Evolutionary conservation across 1,284 basidiomycete genomes (phyloP), one percentile per base, ranked within the genome.

Genomic region (Lentinula novae-zelandiae): DNA sequence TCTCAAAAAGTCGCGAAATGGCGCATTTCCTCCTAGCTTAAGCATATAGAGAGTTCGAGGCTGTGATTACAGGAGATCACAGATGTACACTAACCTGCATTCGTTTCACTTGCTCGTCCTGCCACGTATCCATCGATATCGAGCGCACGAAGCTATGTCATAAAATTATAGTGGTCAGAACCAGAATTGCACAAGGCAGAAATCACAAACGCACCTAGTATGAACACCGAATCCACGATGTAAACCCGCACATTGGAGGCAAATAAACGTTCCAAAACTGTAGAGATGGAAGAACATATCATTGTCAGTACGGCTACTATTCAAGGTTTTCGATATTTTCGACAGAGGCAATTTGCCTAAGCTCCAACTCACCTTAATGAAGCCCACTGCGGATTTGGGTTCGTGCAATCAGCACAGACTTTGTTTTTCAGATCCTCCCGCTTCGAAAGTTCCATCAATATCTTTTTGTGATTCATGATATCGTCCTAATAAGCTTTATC

Each of bases 121-220:
- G 90, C 95, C 95, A 97, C 68, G 93, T 90, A 76, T 96, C 95
- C 95, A 97, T 97, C 60, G 94, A 95, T 67, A 94, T 86, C 53
- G 92, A 95, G 69, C 94, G 83, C 58, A 96, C 92, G 75, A 96
- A 96, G 70, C 92, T 95, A 74, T 27, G 4, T 3, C 27, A 17
- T 33, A 2, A 56, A 44, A 9, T 13, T 15, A 27, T 31, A 10
- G 2, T 50, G 2, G 40, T 31, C 20, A 53, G 51, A 17, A n/a
- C 34, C 17, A 20, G 8, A 22, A 40, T 27, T 44, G 15, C 9
- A 52, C 27, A 17, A 48, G 13, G 17, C 13, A 20, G 22, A 42
- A 10, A 31, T 58, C 2, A 10, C 49, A n/a, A 20, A 69, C 71
- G 67, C 70, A 84, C 88, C 89, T 92, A 70, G 94, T 82, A 73